phyloP scores from a whole-genome alignment of 306 rosid genomes.

The Trifolium pratense region DNA sequence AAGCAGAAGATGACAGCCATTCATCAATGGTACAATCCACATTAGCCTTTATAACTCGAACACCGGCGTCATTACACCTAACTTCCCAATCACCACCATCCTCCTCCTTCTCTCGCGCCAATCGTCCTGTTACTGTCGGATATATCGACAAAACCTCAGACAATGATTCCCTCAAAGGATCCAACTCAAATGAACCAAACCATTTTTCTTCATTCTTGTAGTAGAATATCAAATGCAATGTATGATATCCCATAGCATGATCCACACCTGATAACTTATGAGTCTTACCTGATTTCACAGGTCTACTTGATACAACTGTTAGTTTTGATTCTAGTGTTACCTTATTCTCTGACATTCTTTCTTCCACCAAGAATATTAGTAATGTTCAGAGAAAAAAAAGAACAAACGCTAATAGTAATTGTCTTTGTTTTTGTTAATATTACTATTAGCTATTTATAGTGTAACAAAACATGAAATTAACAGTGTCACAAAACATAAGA shows the following conservation, averaged over 20 bases:
- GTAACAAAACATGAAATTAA: background rate
- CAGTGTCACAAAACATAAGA: background rate
- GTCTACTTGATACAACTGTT: slow-evolving; percentile 71
- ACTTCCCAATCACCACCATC: slow-evolving; percentile 63
- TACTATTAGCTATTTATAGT: background rate
- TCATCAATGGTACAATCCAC: slow-evolving; percentile 61
- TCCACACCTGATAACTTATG: slow-evolving; percentile 51
- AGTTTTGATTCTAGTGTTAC: slow-evolving; percentile 50
- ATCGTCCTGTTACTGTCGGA: slow-evolving; percentile 69
- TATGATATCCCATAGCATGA: slow-evolving; percentile 62
- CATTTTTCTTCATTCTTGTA: slow-evolving; percentile 49
- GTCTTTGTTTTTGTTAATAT: background rate
- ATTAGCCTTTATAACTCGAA: slow-evolving; percentile 54
- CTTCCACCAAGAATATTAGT: background rate
- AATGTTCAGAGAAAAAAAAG: background rate
- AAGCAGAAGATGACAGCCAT: slow-evolving; percentile 66
- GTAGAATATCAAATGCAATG: slow-evolving; percentile 57
- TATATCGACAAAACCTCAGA: slow-evolving; percentile 49
- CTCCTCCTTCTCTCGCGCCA: slow-evolving; percentile 38
- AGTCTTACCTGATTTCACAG: slow-evolving; percentile 37
- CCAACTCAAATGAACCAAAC: slow-evolving; percentile 54
- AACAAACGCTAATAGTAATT: background rate
- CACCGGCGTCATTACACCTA: slow-evolving; percentile 69
- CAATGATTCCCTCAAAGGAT: slow-evolving; percentile 59
- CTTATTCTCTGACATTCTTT: slow-evolving; percentile 2